Evolutionary conservation across 345 rosid species (phyloP).

Genomic region (Linum lewisii): DNA sequence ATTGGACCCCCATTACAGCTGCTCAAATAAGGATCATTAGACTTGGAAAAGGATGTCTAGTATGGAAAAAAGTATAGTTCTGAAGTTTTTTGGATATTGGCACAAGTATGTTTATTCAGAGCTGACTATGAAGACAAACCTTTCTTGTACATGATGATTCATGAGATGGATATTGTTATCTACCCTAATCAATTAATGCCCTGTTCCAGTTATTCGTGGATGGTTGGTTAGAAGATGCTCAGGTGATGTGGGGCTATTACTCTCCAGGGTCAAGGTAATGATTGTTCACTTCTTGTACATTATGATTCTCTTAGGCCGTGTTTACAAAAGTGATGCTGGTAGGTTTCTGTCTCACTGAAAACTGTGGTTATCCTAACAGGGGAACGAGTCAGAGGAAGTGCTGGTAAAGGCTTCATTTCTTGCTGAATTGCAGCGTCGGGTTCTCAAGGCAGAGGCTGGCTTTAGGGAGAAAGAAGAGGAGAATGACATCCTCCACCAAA

Average conservation of each 20-base stretch:
- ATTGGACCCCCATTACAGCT: too few relatives aligned
- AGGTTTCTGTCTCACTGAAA: too few relatives aligned
- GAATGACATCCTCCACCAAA: conserved; percentile 86
- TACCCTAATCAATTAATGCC: neutral
- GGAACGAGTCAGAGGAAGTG: conserved; percentile 63
- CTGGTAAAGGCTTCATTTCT: conserved; percentile 83
- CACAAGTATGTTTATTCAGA: too few relatives aligned
- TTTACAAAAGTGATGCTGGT: too few relatives aligned
- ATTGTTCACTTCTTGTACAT: neutral
- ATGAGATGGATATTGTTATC: neutral
- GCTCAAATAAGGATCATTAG: too few relatives aligned
- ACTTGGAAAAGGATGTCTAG: too few relatives aligned
- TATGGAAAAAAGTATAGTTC: too few relatives aligned
- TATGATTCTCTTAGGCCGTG: neutral
- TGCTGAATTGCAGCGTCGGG: conserved; percentile 81
- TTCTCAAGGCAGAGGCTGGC: conserved; percentile 85
- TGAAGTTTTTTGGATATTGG: too few relatives aligned
- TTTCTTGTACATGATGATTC: neutral
- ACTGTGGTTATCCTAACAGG: conserved; percentile 24
- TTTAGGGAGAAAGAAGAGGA: conserved; percentile 89
- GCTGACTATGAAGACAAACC: too few relatives aligned
- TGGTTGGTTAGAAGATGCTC: conserved; percentile 94
- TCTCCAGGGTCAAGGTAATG: conserved; percentile 54
- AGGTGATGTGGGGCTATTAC: conserved; percentile 54
- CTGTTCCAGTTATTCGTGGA: conserved; percentile 69